Evolutionary conservation across 805 yeast species (phyloP), one percentile per base, ranked within the genome.

Genomic region (Metschnikowia koreensis): DNA sequence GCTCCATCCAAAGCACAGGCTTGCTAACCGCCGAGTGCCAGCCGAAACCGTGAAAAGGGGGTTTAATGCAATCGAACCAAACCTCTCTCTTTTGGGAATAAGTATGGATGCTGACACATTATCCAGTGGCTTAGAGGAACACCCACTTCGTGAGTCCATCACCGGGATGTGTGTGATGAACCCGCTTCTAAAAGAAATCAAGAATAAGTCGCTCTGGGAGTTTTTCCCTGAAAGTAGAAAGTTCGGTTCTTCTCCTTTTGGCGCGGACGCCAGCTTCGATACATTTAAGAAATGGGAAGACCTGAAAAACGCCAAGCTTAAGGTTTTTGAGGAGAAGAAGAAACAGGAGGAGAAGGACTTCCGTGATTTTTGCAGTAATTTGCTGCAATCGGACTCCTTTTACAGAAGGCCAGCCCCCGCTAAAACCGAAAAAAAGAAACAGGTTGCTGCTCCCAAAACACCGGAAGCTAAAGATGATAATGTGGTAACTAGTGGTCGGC

Each of bases 181-280:
- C 50, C 69, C 71, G 1, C 61, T 62, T 26, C 60, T 73, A 47
- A 64, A 66, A 29, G 69, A 67, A 43, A 64, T 74, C 16, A 70
- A 69, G 48, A 76, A 75, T 53, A 74, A 68, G 33, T 71, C 66
- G 49, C 64, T 75, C 38, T 73, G 78, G 77, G 64, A 70, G 16
- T 44, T 70, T 40, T 61, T 70, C 26, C 78, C 78, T 3, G 63
- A 62, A 38, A 70, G 64, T 22, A 65, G 66, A 50, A 51, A 65
- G 31, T 73, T 67, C 57, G 75, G 72, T 8, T 54, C 58, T 3
- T 70, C 71, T 8, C 76, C 77, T 1, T 71, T 66, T 48, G 75
- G 70, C 28, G 53, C 55, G 22, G 60, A 53, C 7, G 52, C 59
- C 13, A 54, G 64, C 40, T 48, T 60, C 42, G 44, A 60, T 43